Base-by-base conservation (phyloP, 75 land plant genomes). In the Larix kaempferi region DNA sequence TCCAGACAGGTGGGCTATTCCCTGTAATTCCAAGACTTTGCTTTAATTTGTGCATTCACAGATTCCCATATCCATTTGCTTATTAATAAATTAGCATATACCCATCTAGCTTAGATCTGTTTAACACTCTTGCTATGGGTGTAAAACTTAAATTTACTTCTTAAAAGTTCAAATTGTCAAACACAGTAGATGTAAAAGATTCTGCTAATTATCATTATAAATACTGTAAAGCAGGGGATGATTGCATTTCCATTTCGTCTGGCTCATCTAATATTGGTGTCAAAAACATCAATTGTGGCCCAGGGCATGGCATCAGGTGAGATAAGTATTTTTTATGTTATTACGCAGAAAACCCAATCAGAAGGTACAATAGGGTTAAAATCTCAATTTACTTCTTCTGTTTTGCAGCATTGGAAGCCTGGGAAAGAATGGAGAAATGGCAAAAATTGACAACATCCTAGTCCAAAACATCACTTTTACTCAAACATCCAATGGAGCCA, bases 271-370 rank as follows among this genome's bases (percentile, higher is more conserved):
- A 82, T 59, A 57, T 89, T 57, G 33, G 22, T 12, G 79, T 89
- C 35, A 29, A n/a, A 2, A 23, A 63, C 13, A 73, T 89, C 49
- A 78, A 23, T 0, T 89, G 89, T 52, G 93, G 93, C 15, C 93
- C 93, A 6, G 93, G 92, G 2, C 93, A 91, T 60, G 93, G 91
- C 2, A 81, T 91, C 79, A 86, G 87, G 87, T 85, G n/a, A 27
- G 57, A 23, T n/a, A 29, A 10, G 13, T 26, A 10, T 61, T 0
- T 62, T 23, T 2, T 10, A 10, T 22, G 7, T 37, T 7, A 41
- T 39, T 21, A 16, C 41, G 23, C n/a, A 33, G 14, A 67, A 37
- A 59, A 29, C 37, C 33, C 23, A 39, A 71, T 22, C 7, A 57
- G 6, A 22, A 6, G 52, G 8, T 7, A 49, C 52, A 49, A 1